Evolutionary conservation across 2,329 filamentous ascomycete genomes (phyloP).

Genomic region (Rachicladosporium sp.): DNA sequence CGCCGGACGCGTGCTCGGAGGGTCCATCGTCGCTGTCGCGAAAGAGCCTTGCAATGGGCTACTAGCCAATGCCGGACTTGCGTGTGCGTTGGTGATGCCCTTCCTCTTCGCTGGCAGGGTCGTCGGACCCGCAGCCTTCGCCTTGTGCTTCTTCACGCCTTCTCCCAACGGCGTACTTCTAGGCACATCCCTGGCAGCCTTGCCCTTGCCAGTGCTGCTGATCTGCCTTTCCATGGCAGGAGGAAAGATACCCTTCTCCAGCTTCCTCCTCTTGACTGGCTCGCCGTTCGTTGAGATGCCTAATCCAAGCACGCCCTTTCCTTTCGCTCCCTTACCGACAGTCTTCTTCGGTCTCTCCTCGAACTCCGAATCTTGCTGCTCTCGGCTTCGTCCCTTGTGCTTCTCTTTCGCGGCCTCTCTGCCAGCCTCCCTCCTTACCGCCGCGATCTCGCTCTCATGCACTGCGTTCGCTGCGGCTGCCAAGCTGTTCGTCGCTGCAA

Average conservation of each 20-base stretch:
- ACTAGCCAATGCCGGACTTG: constrained; percentile 33
- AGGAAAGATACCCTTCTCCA: constrained; percentile 48
- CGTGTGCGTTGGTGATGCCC: constrained; percentile 37
- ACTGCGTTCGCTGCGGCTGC: constrained; percentile 60
- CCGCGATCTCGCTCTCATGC: constrained; percentile 71
- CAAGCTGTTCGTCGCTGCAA: constrained; percentile 57
- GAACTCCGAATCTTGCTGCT: constrained; percentile 65
- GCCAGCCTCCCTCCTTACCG: constrained; percentile 66
- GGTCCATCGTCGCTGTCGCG: constrained; percentile 57
- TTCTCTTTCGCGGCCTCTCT: constrained; percentile 59
- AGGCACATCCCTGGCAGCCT: constrained; percentile 44
- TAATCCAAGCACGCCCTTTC: constrained; percentile 47
- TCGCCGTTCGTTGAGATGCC: constrained; percentile 51
- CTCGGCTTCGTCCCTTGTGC: constrained; percentile 50
- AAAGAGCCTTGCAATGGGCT: constrained; percentile 35
- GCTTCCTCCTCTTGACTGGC: constrained; percentile 65
- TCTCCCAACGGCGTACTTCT: constrained; percentile 57
- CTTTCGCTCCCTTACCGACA: constrained; percentile 45
- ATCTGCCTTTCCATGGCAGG: constrained; percentile 55
- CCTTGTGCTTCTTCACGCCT: constrained; percentile 49
- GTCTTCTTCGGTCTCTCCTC: constrained; percentile 61
- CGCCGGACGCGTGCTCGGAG: constrained; percentile 54
- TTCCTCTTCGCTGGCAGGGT: constrained; percentile 62
- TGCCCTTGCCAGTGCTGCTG: constrained; percentile 32
- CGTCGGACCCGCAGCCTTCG: constrained; percentile 54